A percentile compares a stretch with the other conserved stretches of the same genome.
Conservation (phyloP, 345 rosid genomes). For the Hibiscus syriacus region DNA sequence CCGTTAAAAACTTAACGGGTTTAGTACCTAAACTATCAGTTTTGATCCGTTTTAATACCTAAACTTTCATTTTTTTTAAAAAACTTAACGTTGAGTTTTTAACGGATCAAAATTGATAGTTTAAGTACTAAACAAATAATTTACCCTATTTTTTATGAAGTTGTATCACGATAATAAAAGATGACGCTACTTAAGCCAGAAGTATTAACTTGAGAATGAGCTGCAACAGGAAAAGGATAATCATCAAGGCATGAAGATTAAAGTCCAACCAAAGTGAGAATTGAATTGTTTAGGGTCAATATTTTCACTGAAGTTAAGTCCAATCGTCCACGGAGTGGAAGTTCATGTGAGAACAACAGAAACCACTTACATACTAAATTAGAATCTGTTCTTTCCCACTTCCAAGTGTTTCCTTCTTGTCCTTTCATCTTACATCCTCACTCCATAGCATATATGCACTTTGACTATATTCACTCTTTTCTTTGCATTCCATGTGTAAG, state of each 20-base stretch:
- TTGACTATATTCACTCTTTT: slow-evolving; percentile 2
- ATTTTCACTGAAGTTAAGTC: not conserved
- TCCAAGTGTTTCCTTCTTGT: not conserved
- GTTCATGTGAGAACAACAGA: not conserved
- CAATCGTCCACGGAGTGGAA: not conserved
- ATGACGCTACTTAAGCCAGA: not conserved
- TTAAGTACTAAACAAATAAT: too few species aligned
- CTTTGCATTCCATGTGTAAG: too few species aligned
- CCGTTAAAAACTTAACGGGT: too few species aligned
- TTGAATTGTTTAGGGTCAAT: not conserved
- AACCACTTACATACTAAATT: not conserved
- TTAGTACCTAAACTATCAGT: too few species aligned
- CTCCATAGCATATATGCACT: slow-evolving; percentile 8
- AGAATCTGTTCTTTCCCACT: slow-evolving; percentile 10
- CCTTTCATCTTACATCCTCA: not conserved
- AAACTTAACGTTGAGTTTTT: too few species aligned
- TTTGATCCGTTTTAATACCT: too few species aligned
- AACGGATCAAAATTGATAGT: too few species aligned
- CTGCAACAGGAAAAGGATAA: not conserved
- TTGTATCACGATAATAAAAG: too few species aligned
- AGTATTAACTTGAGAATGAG: too few species aligned
- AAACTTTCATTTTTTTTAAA: too few species aligned
- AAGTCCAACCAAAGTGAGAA: not conserved
- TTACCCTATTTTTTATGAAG: too few species aligned
- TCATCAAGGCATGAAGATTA: not conserved